phyloP scores from a whole-genome alignment of 2,329 filamentous ascomycete genomes.

The Xylaria digitata region DNA sequence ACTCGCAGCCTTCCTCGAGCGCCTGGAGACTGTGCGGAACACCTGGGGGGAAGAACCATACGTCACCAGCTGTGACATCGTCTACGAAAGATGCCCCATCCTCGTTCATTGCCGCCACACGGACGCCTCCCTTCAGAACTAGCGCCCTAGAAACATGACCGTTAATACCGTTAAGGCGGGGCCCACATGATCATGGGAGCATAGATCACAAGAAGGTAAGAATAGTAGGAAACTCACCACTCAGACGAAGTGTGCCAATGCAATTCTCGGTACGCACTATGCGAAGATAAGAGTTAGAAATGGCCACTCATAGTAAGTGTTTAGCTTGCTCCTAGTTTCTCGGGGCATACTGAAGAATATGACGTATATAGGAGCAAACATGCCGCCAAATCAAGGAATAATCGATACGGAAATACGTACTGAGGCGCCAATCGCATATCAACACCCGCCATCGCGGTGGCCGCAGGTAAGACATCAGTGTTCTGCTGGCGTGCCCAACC shows the following conservation, averaged over 20 bases:
- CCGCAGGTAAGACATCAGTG: conserved; percentile 59
- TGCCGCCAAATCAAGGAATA: not conserved
- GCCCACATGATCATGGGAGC: not conserved
- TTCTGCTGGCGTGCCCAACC: conserved; percentile 69
- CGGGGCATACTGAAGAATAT: not conserved
- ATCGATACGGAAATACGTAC: conserved; percentile 17
- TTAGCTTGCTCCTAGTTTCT: not conserved
- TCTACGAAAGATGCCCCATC: conserved; percentile 61
- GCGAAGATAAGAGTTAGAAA: conserved; percentile 10
- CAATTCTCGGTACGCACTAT: conserved; percentile 67
- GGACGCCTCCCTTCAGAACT: conserved; percentile 64
- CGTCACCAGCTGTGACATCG: conserved; percentile 62
- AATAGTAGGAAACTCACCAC: conserved; percentile 39
- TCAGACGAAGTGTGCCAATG: conserved; percentile 68
- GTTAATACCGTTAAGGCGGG: conserved; percentile 21
- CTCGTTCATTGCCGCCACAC: conserved; percentile 64
- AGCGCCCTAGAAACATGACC: conserved; percentile 50
- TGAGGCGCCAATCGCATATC: conserved; percentile 68
- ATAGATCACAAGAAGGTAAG: not conserved
- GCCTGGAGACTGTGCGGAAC: conserved; percentile 60
- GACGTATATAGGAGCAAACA: not conserved
- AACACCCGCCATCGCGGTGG: conserved; percentile 66
- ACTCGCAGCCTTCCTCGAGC: conserved; percentile 66
- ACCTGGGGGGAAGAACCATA: conserved; percentile 54
- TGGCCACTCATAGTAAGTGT: not conserved